A percentile compares a stretch with the other conserved stretches of the same genome.
Evolutionary conservation across 2,329 filamentous ascomycete species (phyloP).

Genomic region (Passalora sequoiae): DNA sequence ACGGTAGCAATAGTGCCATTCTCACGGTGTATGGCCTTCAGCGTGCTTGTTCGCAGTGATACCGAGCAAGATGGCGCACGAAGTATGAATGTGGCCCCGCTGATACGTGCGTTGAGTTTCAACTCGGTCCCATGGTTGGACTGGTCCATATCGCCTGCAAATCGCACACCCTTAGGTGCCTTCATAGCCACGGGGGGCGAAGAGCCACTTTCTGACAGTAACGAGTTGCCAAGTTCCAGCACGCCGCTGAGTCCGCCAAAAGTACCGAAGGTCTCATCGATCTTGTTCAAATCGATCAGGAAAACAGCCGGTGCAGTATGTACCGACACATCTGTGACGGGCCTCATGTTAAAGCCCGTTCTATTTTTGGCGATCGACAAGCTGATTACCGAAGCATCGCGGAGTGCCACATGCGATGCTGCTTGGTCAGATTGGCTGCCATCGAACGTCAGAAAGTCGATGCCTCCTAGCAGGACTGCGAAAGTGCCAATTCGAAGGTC

Average conservation of each 20-base stretch:
- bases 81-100: constrained; percentile 70
- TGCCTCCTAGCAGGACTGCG: constrained; percentile 21
- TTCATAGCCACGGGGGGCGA: constrained; percentile 33
- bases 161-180: constrained; percentile 51
- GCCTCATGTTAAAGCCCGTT: constrained; percentile 17
- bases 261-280: constrained; percentile 83
- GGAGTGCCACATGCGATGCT: constrained; percentile 9
- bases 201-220: constrained; percentile 58
- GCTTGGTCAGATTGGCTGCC: constrained; percentile 2
- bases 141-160: constrained; percentile 42
- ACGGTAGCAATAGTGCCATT: constrained; percentile 68
- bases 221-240: constrained; percentile 79
- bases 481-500: constrained; percentile 16
- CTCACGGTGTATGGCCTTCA: constrained; percentile 73
- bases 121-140: constrained; percentile 31
- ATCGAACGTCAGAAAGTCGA: constrained; percentile 24
- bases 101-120: constrained; percentile 73
- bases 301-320: constrained; percentile 72
- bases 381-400: constrained; percentile 22
- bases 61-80: constrained; percentile 72
- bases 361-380: constrained; percentile 20
- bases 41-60: constrained; percentile 67
- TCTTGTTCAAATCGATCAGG: constrained; percentile 67
- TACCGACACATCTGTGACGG: constrained; percentile 50
- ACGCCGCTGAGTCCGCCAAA: constrained; percentile 91